Evolutionary conservation across 2,329 filamentous ascomycete genomes (phyloP).

Genomic region (Colletotrichum sp.): DNA sequence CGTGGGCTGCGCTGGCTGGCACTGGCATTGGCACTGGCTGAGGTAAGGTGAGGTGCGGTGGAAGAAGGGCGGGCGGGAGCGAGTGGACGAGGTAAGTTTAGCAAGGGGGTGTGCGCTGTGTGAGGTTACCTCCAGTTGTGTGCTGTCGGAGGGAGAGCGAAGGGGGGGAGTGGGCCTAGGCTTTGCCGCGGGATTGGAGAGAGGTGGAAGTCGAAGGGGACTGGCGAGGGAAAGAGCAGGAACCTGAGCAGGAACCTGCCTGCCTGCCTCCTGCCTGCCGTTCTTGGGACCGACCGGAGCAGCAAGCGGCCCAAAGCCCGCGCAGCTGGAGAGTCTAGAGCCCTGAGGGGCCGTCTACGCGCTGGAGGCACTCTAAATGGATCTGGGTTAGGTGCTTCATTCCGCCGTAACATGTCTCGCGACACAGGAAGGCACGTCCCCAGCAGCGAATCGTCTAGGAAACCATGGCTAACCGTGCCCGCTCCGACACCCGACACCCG

Average conservation of each 20-base stretch:
- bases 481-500: slow-evolving; percentile 21
- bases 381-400: not conserved
- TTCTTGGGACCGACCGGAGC: not conserved
- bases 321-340: not conserved
- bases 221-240: not conserved
- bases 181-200: slow-evolving; percentile 18
- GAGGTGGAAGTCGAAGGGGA: not conserved
- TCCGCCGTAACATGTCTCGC: not conserved
- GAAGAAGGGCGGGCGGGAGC: not conserved
- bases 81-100: not conserved
- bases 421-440: not conserved
- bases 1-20: slow-evolving; percentile 10
- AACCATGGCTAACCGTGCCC: slow-evolving; percentile 5
- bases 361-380: not conserved
- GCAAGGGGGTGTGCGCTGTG: not conserved
- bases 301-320: not conserved
- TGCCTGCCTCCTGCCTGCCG: not conserved
- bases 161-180: not conserved
- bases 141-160: not conserved
- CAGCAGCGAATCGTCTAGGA: slow-evolving; percentile 8
- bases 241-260: not conserved
- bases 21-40: slow-evolving; percentile 9
- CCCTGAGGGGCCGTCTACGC: not conserved
- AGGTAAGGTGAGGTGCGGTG: not conserved
- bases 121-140: not conserved